These are phyloP conservation scores for Orbilia ellipsospora DNA, from an alignment of 2,329 filamentous ascomycete species.

Conservation along the genomic window DNA sequence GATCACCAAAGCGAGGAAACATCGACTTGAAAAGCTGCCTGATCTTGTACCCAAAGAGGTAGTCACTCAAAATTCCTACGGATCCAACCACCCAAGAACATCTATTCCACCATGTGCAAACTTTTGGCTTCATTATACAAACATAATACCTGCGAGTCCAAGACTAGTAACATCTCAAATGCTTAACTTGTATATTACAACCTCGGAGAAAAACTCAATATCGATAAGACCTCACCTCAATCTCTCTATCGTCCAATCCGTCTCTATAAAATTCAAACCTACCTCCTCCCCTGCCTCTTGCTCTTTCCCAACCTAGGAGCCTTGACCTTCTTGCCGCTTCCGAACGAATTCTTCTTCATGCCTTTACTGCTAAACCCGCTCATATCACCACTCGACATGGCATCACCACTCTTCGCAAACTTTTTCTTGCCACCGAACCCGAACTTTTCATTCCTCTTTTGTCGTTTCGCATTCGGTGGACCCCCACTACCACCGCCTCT, in stretches of 20 bases:
- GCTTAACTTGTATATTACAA: not conserved
- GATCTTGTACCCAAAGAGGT: too few relatives aligned
- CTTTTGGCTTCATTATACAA: too few relatives aligned
- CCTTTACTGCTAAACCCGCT: conserved; percentile 78
- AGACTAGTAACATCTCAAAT: too few relatives aligned
- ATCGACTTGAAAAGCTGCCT: too few relatives aligned
- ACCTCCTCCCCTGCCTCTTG: conserved; percentile 59
- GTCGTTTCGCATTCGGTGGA: conserved; percentile 75
- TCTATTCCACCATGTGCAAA: too few relatives aligned
- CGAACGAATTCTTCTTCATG: conserved; percentile 55
- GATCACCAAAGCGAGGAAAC: too few relatives aligned
- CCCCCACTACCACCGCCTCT: conserved; percentile 58
- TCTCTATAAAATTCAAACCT: not conserved
- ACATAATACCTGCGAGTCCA: too few relatives aligned
- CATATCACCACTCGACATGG: conserved; percentile 81
- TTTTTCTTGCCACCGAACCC: conserved; percentile 97
- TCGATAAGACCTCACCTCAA: not conserved
- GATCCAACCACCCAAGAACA: too few relatives aligned
- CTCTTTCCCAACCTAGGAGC: conserved; percentile 63
- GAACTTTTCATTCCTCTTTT: conserved; percentile 94
- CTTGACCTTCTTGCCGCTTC: conserved; percentile 59
- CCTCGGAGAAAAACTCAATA: not conserved
- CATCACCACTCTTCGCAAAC: conserved; percentile 89
- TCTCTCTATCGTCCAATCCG: conserved; percentile 47
- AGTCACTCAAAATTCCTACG: too few relatives aligned